These are phyloP conservation scores for Trapa bicornis DNA, from an alignment of 345 rosid species.

Conservation along the genomic window DNA sequence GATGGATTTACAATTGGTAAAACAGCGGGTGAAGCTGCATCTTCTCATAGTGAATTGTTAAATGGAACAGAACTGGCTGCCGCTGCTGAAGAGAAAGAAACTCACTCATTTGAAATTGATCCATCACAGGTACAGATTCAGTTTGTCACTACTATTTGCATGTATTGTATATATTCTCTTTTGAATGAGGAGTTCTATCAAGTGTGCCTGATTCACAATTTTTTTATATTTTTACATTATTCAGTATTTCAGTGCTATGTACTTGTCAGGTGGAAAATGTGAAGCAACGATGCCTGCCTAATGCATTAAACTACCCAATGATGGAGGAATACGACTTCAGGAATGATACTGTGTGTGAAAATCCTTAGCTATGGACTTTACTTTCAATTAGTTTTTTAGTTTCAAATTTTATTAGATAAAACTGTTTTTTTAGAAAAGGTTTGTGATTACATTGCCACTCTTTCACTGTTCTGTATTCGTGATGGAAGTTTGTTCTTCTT, in stretches of 20 bases:
- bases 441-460: not conserved
- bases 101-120: conserved; percentile 80
- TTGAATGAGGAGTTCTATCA: not conserved
- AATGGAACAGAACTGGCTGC: conserved; percentile 87
- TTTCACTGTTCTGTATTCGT: not conserved
- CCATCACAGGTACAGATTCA: conserved; percentile 53
- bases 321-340: conserved; percentile 94
- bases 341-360: conserved; percentile 66
- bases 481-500: conserved; percentile 6
- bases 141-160: not conserved
- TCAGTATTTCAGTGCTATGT: not conserved
- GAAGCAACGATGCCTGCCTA: conserved; percentile 95
- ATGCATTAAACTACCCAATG: conserved; percentile 95
- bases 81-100: conserved; percentile 85
- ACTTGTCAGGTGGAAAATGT: conserved; percentile 76
- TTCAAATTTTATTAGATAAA: not conserved
- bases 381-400: not conserved
- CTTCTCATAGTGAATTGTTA: conserved; percentile 55
- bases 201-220: too few species aligned
- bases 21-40: conserved; percentile 57
- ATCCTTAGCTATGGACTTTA: not conserved
- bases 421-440: too few species aligned
- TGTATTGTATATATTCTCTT: not conserved
- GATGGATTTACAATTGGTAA: conserved; percentile 65
- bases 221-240: too few species aligned